A percentile compares a stretch with the other conserved stretches of the same genome.
These are phyloP conservation scores for Tetrahymena elliotti DNA, from an alignment of 73 alveolate genomes.

Conservation along the genomic window DNA sequence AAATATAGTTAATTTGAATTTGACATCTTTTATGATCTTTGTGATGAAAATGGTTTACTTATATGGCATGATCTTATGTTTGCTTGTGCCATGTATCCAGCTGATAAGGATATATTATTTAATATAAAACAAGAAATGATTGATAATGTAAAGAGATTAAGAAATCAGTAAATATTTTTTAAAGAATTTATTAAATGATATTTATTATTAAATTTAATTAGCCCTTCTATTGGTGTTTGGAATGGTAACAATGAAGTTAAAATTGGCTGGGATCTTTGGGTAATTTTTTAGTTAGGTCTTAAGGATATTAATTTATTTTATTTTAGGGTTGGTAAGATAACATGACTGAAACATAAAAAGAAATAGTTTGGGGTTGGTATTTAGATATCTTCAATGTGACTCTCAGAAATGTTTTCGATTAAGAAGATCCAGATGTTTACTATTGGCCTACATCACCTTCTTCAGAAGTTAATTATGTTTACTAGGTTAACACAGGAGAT, in stretches of 20 bases:
- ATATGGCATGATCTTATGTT: conserved; percentile 88
- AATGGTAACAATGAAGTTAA: conserved; percentile 62
- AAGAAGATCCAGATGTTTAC: conserved; percentile 42
- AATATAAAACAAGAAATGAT: conserved; percentile 64
- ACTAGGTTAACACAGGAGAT: conserved; percentile 53
- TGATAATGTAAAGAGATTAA: conserved; percentile 72
- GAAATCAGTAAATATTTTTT: conserved; percentile 61
- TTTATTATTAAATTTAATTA: neutral
- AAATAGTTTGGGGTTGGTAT: conserved; percentile 36
- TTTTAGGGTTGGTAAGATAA: conserved; percentile 43
- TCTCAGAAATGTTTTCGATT: conserved; percentile 36
- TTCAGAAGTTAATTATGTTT: conserved; percentile 5
- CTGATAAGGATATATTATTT: conserved; percentile 57
- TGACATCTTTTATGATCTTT: conserved; percentile 77
- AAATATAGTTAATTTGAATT: conserved; percentile 55
- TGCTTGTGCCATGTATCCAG: conserved; percentile 85
- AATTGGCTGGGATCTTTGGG: conserved; percentile 62
- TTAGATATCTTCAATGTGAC: conserved; percentile 18
- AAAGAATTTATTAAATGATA: neutral
- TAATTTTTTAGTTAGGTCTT: neutral
- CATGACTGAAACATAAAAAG: neutral
- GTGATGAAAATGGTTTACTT: conserved; percentile 76
- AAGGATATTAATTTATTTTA: neutral
- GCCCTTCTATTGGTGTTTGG: conserved; percentile 48
- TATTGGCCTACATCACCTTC: conserved; percentile 55